phyloP scores from a whole-genome alignment of 1,284 basidiomycete genomes.

The Singerocomus inundabilis region DNA sequence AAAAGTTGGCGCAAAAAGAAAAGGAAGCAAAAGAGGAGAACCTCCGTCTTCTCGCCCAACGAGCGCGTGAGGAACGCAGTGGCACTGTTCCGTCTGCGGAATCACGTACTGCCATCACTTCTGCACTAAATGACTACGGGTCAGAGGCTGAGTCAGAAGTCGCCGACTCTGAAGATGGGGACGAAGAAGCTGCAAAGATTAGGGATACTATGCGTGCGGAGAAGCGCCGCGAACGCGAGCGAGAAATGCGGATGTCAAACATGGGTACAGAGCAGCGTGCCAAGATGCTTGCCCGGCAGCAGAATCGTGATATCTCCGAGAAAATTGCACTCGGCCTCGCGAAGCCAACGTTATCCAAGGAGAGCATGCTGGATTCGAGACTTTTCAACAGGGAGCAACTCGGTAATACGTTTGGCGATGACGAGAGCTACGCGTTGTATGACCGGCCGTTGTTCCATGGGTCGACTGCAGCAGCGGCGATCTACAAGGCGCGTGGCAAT shows the following conservation, averaged over 20 bases:
- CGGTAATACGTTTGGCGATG: conserved; percentile 80
- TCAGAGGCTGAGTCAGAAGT: conserved; percentile 53
- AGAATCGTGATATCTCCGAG: conserved; percentile 98
- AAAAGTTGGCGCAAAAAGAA: conserved; percentile 97
- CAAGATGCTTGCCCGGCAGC: conserved; percentile 91
- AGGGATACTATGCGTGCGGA: conserved; percentile 90
- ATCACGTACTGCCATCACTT: conserved; percentile 66
- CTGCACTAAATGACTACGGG: conserved; percentile 82
- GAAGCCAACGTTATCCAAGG: conserved; percentile 93
- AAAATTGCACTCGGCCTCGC: conserved; percentile 98
- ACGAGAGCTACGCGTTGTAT: conserved; percentile 92
- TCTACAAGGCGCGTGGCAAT: conserved; percentile 91
- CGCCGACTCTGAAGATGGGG: conserved; percentile 51
- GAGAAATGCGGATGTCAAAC: conserved; percentile 98
- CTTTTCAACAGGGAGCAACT: conserved; percentile 96
- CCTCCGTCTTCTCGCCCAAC: conserved; percentile 89
- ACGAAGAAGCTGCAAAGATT: conserved; percentile 83
- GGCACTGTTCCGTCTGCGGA: conserved; percentile 67
- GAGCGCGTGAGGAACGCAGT: conserved; percentile 90
- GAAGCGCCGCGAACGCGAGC: conserved; percentile 91
- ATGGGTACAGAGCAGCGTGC: conserved; percentile 98
- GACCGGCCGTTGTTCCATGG: conserved; percentile 96
- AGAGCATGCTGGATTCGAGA: conserved; percentile 95
- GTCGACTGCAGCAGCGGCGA: conserved; percentile 92
- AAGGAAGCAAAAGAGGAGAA: conserved; percentile 96